A percentile compares a stretch with the other conserved stretches of the same genome.
Evolutionary conservation across 2,329 filamentous ascomycete genomes (phyloP).

Genomic region (Coniochaeta pulveracea): DNA sequence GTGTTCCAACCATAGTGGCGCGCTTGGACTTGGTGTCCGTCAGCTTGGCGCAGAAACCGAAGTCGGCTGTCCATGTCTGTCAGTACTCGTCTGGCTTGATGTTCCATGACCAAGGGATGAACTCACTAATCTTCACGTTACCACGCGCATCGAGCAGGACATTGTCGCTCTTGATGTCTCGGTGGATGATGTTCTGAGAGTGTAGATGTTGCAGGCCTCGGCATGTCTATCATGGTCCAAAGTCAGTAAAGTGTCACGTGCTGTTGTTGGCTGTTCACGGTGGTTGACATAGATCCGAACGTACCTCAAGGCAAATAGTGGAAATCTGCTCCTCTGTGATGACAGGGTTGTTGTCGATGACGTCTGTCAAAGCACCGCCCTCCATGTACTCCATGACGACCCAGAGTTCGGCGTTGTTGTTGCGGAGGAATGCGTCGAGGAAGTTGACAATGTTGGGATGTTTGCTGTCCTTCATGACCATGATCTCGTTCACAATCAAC

Average conservation of each 20-base stretch:
- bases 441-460: constrained; percentile 99
- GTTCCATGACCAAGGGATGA: too few species aligned
- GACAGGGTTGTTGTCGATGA: constrained; percentile 92
- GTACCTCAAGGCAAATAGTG: constrained; percentile 90
- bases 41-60: constrained; percentile 97
- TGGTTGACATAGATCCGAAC: too few species aligned
- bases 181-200: constrained; percentile 92
- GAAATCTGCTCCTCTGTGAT: constrained; percentile 97
- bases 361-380: constrained; percentile 90
- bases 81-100: too few species aligned
- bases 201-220: constrained; percentile 90
- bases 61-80: constrained; percentile 72
- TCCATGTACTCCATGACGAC: constrained; percentile 99
- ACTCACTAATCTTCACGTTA: constrained; percentile 94
- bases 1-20: constrained; percentile 97
- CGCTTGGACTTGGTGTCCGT: constrained; percentile 95
- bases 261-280: too few species aligned
- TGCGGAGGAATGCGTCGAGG: constrained; percentile 89
- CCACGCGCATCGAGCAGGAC: constrained; percentile 88
- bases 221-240: constrained; percentile 59
- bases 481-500: constrained; percentile 97
- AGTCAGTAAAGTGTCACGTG: constrained; percentile 9
- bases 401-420: constrained; percentile 94
- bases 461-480: constrained; percentile 99
- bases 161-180: constrained; percentile 99